These are phyloP conservation scores for Penicillium sp. DNA, from an alignment of 2,329 filamentous ascomycete species.

Conservation along the genomic window DNA sequence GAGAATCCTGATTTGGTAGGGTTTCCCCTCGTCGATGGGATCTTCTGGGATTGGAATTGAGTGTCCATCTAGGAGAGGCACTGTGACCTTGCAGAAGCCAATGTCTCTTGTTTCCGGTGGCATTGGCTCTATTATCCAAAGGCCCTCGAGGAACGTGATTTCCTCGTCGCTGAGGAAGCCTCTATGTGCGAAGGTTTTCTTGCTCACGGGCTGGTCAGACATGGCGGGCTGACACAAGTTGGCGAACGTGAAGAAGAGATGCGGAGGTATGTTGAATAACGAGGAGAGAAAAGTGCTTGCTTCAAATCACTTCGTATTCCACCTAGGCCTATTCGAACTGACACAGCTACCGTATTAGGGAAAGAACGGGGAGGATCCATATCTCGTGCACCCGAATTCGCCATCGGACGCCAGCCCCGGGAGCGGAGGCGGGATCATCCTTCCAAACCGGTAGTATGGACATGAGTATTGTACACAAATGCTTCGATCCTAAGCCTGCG, in stretches of 20 bases:
- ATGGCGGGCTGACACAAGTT: background rate
- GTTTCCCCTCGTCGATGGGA: background rate
- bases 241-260: background rate
- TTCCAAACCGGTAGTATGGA: background rate
- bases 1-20: background rate
- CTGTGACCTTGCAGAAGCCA: background rate
- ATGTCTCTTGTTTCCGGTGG: background rate
- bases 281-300: background rate
- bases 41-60: background rate
- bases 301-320: background rate
- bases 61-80: background rate
- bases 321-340: background rate
- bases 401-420: background rate
- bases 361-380: background rate
- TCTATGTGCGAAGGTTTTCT: too few relatives aligned
- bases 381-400: background rate
- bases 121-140: background rate
- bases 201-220: background rate
- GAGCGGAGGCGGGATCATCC: background rate
- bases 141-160: background rate
- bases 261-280: background rate
- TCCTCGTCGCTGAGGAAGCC: background rate
- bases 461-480: slow-evolving; percentile 9
- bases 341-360: background rate
- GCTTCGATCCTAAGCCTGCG: slow-evolving; percentile 4